Evolutionary conservation across 2,329 filamentous ascomycete species (phyloP).

Genomic region (Nothophaeocryptopus gaeumannii): DNA sequence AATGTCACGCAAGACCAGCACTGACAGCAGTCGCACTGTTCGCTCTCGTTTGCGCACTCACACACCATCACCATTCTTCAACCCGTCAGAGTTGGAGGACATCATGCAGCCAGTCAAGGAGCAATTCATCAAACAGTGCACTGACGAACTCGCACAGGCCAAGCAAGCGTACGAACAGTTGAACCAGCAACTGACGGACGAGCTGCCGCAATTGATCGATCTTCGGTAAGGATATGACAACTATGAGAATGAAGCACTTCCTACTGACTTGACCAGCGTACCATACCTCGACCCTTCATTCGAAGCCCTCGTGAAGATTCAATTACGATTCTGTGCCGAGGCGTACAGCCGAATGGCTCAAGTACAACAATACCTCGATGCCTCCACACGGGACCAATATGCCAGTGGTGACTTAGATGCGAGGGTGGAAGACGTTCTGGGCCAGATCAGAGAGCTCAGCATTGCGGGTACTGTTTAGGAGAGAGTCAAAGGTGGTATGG

Average conservation of each 20-base stretch:
- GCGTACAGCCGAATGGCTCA: slow-evolving; percentile 98
- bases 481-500: not conserved
- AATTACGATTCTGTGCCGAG: slow-evolving; percentile 94
- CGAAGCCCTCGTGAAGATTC: slow-evolving; percentile 97
- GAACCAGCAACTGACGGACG: slow-evolving; percentile 90
- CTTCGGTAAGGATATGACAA: slow-evolving; percentile 53
- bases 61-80: slow-evolving; percentile 28
- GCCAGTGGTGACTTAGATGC: slow-evolving; percentile 88
- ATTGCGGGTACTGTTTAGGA: slow-evolving; percentile 70
- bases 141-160: slow-evolving; percentile 48
- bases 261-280: slow-evolving; percentile 49
- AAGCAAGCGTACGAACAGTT: slow-evolving; percentile 91
- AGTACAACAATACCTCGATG: slow-evolving; percentile 92
- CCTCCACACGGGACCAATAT: slow-evolving; percentile 93
- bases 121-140: slow-evolving; percentile 29
- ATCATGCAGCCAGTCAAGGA: slow-evolving; percentile 32
- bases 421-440: slow-evolving; percentile 89
- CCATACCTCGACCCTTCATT: slow-evolving; percentile 97
- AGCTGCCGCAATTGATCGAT: slow-evolving; percentile 94
- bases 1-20: not conserved
- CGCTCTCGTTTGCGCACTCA: slow-evolving; percentile 3
- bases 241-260: not conserved
- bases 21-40: slow-evolving; percentile 5
- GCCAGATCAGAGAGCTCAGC: slow-evolving; percentile 94
- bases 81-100: slow-evolving; percentile 34